Percentiles rank a stretch among this genome's conserved stretches.
Conservation (phyloP, 192 early-diverging fungal species). For the Cladochytrium replicatum region DNA sequence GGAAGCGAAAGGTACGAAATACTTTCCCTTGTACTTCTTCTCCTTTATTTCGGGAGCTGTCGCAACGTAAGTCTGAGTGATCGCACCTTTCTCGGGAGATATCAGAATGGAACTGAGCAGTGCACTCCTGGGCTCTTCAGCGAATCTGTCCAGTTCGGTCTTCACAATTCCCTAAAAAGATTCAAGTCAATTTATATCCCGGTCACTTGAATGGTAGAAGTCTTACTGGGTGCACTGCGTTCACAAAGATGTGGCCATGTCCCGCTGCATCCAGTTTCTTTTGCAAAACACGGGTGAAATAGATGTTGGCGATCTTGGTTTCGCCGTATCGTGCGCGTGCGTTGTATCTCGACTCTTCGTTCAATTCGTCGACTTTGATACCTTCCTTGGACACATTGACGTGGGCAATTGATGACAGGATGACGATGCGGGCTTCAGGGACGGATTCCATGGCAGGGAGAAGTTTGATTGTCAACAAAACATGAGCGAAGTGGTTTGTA, state of each 20-base stretch:
- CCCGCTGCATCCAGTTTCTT: constrained; percentile 13
- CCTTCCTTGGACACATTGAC: background rate
- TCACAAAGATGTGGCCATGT: constrained; percentile 21
- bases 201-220: too few species aligned
- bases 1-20: constrained; percentile 23
- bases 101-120: constrained; percentile 7
- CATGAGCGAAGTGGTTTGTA: constrained; percentile 23
- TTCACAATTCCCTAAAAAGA: too few species aligned
- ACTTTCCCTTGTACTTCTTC: constrained; percentile 15
- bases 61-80: constrained; percentile 25
- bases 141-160: too few species aligned
- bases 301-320: constrained; percentile 46
- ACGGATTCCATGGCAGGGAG: constrained; percentile 11
- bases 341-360: constrained; percentile 14
- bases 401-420: constrained; percentile 14
- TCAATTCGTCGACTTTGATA: constrained; percentile 11
- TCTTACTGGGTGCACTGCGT: constrained; percentile 45
- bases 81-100: constrained; percentile 17
- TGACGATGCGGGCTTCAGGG: constrained; percentile 10
- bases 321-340: constrained; percentile 27
- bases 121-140: background rate
- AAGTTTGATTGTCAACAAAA: constrained; percentile 12
- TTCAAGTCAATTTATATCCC: too few species aligned
- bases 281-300: constrained; percentile 41
- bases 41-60: constrained; percentile 7